Evolutionary conservation across 1,139 yeast genomes (phyloP).

Genomic region (Pneumocystis murina): DNA sequence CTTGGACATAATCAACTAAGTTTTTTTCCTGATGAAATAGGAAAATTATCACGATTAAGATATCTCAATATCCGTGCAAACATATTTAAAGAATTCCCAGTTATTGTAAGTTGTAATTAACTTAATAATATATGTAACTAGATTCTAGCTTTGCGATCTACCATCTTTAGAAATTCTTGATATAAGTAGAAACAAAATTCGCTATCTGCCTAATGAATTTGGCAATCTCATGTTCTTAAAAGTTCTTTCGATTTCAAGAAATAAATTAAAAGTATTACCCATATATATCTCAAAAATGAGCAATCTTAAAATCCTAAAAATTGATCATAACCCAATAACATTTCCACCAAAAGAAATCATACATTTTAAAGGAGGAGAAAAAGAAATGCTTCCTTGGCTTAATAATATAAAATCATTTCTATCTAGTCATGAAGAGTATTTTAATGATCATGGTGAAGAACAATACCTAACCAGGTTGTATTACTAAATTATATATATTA

Average conservation of each 20-base stretch:
- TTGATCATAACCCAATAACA: conserved; percentile 52
- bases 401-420: conserved; percentile 34
- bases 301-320: conserved; percentile 47
- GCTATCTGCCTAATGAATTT: conserved; percentile 31
- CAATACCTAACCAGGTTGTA: neutral
- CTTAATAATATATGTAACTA: neutral
- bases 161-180: conserved; percentile 49
- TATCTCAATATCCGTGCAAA: conserved; percentile 58
- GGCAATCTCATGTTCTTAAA: conserved; percentile 25
- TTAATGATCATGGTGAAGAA: neutral
- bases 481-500: neutral
- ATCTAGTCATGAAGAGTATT: neutral
- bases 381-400: conserved; percentile 37
- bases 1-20: conserved; percentile 11
- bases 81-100: conserved; percentile 39
- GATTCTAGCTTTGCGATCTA: conserved; percentile 24
- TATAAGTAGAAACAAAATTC: conserved; percentile 43
- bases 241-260: conserved; percentile 50
- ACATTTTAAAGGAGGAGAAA: conserved; percentile 18
- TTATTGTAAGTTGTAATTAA: conserved; percentile 20
- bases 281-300: conserved; percentile 39
- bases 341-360: conserved; percentile 34
- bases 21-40: conserved; percentile 19
- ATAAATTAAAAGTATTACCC: conserved; percentile 44
- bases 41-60: conserved; percentile 33